Conservation (phyloP, 108 stramenopile species). For the Pelagomonas calceolata region DNA sequence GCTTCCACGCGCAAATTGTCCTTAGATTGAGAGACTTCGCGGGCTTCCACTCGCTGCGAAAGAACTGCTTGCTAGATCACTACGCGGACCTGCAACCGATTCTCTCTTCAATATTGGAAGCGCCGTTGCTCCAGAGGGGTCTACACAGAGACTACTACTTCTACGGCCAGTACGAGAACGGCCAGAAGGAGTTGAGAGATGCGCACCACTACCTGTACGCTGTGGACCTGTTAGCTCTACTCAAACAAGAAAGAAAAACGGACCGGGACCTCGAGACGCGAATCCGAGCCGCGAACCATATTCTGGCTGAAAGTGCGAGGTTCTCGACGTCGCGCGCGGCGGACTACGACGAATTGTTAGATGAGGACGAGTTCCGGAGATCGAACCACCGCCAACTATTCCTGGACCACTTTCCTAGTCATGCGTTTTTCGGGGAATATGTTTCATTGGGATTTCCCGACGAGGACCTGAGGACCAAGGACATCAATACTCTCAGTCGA, state of each 20-base stretch:
- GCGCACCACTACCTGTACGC: conserved; percentile 41
- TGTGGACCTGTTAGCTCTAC: conserved; percentile 36
- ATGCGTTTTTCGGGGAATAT: conserved; percentile 35
- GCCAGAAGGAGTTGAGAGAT: conserved; percentile 42
- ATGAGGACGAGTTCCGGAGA: conserved; percentile 16
- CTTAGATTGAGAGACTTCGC: conserved; percentile 24
- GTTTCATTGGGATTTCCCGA: conserved; percentile 38
- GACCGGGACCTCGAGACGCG: conserved; percentile 14
- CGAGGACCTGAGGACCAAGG: conserved; percentile 41
- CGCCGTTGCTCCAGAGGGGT: no score
- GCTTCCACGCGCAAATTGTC: conserved; percentile 40
- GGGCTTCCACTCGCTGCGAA: conserved; percentile 40
- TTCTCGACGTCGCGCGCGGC: conserved; percentile 34
- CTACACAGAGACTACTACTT: conserved; percentile 22
- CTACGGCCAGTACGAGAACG: conserved; percentile 44
- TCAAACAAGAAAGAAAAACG: conserved; percentile 10
- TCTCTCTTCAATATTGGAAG: conserved; percentile 14
- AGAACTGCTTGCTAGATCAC: conserved; percentile 43
- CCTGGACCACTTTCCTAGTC: conserved; percentile 25
- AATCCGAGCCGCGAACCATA: conserved; percentile 26
- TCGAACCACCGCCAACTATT: conserved; percentile 24
- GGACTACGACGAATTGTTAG: conserved; percentile 40
- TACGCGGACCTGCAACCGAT: conserved; percentile 23
- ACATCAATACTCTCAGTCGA: conserved; percentile 41
- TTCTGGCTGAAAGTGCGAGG: conserved; percentile 25